phyloP scores from a whole-genome alignment of 148 eudicot genomes.

The Amaranthus palmeri region DNA sequence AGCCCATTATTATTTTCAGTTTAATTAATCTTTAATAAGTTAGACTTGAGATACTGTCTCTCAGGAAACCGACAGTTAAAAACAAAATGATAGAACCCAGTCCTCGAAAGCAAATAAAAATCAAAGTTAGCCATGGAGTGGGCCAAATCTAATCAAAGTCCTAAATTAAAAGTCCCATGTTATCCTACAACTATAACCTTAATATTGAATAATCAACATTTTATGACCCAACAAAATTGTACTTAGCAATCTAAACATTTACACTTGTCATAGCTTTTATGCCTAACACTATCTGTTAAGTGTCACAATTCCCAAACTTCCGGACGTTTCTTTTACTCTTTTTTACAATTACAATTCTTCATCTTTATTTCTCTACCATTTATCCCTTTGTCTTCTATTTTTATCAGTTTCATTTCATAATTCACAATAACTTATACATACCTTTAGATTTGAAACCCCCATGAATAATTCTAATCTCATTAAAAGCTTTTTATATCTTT shows the following conservation, averaged over 20 bases:
- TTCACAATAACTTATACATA: neutral
- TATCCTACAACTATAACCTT: too few relatives aligned
- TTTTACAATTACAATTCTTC: neutral
- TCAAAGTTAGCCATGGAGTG: too few relatives aligned
- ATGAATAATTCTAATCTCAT: neutral
- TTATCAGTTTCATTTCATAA: constrained; percentile 18
- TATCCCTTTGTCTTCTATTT: neutral
- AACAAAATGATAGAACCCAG: too few relatives aligned
- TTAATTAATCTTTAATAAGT: too few relatives aligned
- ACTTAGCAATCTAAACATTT: neutral
- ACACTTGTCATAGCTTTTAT: constrained; percentile 7
- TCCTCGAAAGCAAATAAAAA: too few relatives aligned
- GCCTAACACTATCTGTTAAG: constrained; percentile 19
- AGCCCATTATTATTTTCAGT: too few relatives aligned
- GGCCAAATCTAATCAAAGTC: too few relatives aligned
- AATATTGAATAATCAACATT: too few relatives aligned
- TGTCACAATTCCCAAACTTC: constrained; percentile 19
- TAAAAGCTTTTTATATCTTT: neutral
- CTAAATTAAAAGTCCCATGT: too few relatives aligned
- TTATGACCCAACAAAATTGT: too few relatives aligned
- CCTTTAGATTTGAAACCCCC: constrained; percentile 10
- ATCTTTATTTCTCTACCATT: neutral
- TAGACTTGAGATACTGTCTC: too few relatives aligned
- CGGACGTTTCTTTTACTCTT: constrained; percentile 21
- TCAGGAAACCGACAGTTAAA: too few relatives aligned